Conservation (phyloP, 1,284 basidiomycete genomes). For the Heterobasidion irregulare region DNA sequence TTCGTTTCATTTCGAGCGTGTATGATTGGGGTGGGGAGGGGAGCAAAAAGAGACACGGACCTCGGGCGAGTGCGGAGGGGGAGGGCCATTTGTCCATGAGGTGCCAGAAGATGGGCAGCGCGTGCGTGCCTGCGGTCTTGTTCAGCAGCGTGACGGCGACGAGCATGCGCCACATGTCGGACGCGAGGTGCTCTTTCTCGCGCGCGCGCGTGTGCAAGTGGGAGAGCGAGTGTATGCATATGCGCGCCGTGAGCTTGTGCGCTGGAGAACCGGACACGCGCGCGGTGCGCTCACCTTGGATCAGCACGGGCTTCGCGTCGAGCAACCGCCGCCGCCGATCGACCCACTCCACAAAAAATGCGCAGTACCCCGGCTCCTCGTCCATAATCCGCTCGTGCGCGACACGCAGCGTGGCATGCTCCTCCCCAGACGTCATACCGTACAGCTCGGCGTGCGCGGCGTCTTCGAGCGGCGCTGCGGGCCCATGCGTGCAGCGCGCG, state of each 20-base stretch:
- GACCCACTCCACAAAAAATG: constrained; percentile 7
- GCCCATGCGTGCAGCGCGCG: too few species aligned
- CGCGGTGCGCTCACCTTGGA: too few species aligned
- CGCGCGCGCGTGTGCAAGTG: not conserved
- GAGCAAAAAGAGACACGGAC: constrained; percentile 26
- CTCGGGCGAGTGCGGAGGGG: constrained; percentile 38
- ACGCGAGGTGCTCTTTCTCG: not conserved
- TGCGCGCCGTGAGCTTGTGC: not conserved
- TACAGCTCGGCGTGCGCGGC: not conserved
- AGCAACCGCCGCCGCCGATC: constrained; percentile 4
- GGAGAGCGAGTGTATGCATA: not conserved
- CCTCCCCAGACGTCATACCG: not conserved
- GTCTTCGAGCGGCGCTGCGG: not conserved
- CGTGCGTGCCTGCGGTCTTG: constrained; percentile 42
- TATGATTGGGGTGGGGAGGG: not conserved
- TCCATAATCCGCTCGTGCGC: not conserved
- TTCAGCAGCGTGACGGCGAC: constrained; percentile 47
- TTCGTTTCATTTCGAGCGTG: not conserved
- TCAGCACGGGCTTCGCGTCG: constrained; percentile 28
- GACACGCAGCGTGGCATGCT: not conserved
- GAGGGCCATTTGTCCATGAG: constrained; percentile 45
- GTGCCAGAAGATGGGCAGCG: constrained; percentile 47
- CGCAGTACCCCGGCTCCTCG: constrained; percentile 1
- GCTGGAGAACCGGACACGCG: too few species aligned
- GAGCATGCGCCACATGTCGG: constrained; percentile 47